Percentiles rank a stretch among this genome's conserved stretches.
These are phyloP conservation scores for Komagataella pseudopastoris DNA, from an alignment of 805 yeast species.

Conservation along the genomic window DNA sequence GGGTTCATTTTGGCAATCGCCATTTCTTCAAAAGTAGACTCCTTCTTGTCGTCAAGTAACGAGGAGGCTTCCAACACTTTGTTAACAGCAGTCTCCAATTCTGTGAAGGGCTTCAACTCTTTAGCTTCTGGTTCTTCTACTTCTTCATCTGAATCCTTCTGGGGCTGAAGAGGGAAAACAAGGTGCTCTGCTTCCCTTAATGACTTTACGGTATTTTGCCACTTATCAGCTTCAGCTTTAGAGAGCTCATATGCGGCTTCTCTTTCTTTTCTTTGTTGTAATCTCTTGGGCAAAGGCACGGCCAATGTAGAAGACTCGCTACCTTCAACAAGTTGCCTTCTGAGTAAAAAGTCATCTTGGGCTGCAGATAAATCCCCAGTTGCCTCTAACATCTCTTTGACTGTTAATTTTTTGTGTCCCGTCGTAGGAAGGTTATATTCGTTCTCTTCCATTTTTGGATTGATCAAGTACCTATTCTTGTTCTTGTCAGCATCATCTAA, in stretches of 20 bases:
- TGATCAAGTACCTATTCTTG: slow-evolving; percentile 32
- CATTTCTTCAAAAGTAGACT: slow-evolving; percentile 77
- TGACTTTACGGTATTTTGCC: slow-evolving; percentile 74
- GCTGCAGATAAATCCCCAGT: slow-evolving; percentile 38
- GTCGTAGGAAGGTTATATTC: slow-evolving; percentile 56
- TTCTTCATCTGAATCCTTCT: slow-evolving; percentile 23
- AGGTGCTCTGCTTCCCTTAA: slow-evolving; percentile 80
- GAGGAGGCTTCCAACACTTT: slow-evolving; percentile 50
- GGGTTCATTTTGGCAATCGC: slow-evolving; percentile 70
- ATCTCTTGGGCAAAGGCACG: slow-evolving; percentile 75
- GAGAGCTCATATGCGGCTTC: slow-evolving; percentile 84
- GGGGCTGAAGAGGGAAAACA: slow-evolving; percentile 50
- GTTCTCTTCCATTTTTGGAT: slow-evolving; percentile 44
- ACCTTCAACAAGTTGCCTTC: neutral
- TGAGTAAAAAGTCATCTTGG: slow-evolving; percentile 35
- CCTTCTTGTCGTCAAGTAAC: slow-evolving; percentile 56
- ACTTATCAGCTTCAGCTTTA: slow-evolving; percentile 72
- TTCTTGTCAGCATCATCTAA: slow-evolving; percentile 19
- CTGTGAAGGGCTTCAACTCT: slow-evolving; percentile 22
- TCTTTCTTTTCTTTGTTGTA: slow-evolving; percentile 77
- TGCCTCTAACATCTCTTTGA: slow-evolving; percentile 58
- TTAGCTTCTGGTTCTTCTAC: slow-evolving; percentile 22
- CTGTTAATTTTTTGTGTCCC: slow-evolving; percentile 34
- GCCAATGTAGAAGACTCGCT: slow-evolving; percentile 33
- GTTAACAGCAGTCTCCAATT: slow-evolving; percentile 55